Evolutionary conservation across 1,139 yeast species (phyloP), one percentile per base, ranked within the genome.

Genomic region (Kazachstania sp.): DNA sequence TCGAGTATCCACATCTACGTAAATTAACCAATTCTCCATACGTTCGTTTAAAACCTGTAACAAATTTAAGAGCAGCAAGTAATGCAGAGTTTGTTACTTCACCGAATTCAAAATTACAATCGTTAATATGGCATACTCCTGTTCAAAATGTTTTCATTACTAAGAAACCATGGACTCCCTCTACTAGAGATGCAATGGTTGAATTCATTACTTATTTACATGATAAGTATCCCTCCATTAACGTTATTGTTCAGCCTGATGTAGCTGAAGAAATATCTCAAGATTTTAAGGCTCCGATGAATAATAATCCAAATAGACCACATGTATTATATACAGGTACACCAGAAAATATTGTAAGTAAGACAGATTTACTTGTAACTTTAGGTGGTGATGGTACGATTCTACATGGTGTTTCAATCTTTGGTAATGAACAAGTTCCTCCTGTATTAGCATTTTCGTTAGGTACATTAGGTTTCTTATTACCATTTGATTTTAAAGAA

Each of bases 301-400:
- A 55, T 36, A 59, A 60, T 26, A 58, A 57, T 49, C 60, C 61
- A 16, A 55, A 55, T 39, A 56, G 58, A 37, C 65, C 63, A 2
- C 68, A 68, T 49, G 55, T 67, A 3, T 55, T 79, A 1, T 83
- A 72, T 60, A 79, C 92, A 0, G 95, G 95, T 0, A 60, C 72
- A 1, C 67, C 69, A 13, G 68, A 70, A 9, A 83, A 80, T 6
- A 79, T 88, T 30, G 75, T 79, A 2, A 54, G 63, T 3, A 71
- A 71, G 49, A 67, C 80, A 0, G 97, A 90, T 60, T 65, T 88
- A 43, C 68, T 90, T 39, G 87, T 90, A 13, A 86, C 97, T 0
- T 66, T 90, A 36, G 97, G 97, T 9, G 98, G 98, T 12, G 98
- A 90, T 64, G 98, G 97, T 11, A 90, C 97, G 0, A 87, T 90